Base-by-base conservation (phyloP, 2,329 filamentous ascomycete species). In the Xylariaceae sp. region DNA sequence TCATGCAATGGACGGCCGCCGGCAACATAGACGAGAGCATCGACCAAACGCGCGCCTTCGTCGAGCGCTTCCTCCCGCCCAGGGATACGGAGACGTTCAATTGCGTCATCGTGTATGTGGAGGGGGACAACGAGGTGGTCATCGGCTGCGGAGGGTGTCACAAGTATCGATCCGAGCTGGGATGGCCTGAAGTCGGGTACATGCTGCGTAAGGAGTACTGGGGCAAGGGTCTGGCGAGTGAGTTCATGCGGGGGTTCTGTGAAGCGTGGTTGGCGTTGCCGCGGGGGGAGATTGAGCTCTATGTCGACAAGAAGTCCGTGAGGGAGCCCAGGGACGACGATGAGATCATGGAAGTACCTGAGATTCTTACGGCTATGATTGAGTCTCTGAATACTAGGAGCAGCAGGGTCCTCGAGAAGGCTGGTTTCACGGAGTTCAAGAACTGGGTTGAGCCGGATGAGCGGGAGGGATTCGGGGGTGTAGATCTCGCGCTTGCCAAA, bases 141-240 rank as follows among this genome's bases (percentile, higher is more conserved):
- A 66, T 77, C 13, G 78, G 81, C 39, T 79, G 82, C 34, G 74
- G 73, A 58, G 75, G 78, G 63, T 64, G 61, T 60, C 74, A 78
- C 63, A 65, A 62, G 58, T 53, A 66, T 44, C 53, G 63, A 35
- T 72, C 74, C 60, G 65, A 71, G 55, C 68, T 77, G 15, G 81
- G 80, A 52, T 85, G 82, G 82, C 82, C 83, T 1, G 82, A 80
- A 66, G 57, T 85, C 30, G 84, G 84, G 18, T 87, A 87, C 69
- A 77, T 84, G 73, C 70, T 87, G 55, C 72, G 76, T 52, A 76
- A 73, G 58, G 78, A 81, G 64, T 66, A 72, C 56, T 87, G 84
- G 84, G 80, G 81, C 5, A 76, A 74, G 45, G 84, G 83, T 3
- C 78, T 82, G 64, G 82, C 78, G 39, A 84, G 80, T 1, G 84